phyloP scores from a whole-genome alignment of 805 yeast genomes.

The Zygosaccharomyces kombuchaensis region DNA sequence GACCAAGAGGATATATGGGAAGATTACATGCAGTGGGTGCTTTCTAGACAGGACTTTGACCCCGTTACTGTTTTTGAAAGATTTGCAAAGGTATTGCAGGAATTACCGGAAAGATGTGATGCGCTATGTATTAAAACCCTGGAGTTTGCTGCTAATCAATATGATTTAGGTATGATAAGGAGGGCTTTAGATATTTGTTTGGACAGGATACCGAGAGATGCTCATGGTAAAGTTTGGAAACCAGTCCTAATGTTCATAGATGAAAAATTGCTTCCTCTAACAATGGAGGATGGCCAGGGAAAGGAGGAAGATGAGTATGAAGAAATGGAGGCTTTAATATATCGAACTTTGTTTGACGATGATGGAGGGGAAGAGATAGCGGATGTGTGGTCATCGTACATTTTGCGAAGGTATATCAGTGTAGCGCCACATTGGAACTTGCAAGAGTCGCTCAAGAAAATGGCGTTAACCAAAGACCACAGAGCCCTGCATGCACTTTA shows the following conservation, averaged over 20 bases:
- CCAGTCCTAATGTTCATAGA: conserved; percentile 20
- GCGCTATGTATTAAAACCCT: conserved; percentile 54
- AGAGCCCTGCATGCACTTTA: conserved; percentile 12
- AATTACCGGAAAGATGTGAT: conserved; percentile 32
- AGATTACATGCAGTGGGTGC: conserved; percentile 39
- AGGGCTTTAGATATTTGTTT: conserved; percentile 29
- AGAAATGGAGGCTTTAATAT: conserved; percentile 12
- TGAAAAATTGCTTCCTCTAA: conserved; percentile 17
- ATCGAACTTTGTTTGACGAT: conserved; percentile 9
- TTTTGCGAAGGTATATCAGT: conserved; percentile 22
- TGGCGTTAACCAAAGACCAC: conserved; percentile 22
- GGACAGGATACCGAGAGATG: conserved; percentile 10
- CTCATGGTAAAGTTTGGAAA: conserved; percentile 28
- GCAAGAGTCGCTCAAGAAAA: conserved; percentile 8
- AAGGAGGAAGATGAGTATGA: conserved; percentile 14
- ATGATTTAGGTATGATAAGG: conserved; percentile 31
- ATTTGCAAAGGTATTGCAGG: conserved; percentile 34
- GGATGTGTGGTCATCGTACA: conserved; percentile 26
- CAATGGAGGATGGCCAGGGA: conserved; percentile 8
- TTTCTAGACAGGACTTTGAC: conserved; percentile 28
- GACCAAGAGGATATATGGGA: conserved; percentile 21
- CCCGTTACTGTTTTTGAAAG: conserved; percentile 30
- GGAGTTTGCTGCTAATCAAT: conserved; percentile 41
- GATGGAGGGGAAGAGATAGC: conserved; percentile 5
- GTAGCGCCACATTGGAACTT: conserved; percentile 18